Evolutionary conservation across 1,139 yeast genomes (phyloP), one percentile per base, ranked within the genome.

Genomic region (Yamadazyma conglobata): DNA sequence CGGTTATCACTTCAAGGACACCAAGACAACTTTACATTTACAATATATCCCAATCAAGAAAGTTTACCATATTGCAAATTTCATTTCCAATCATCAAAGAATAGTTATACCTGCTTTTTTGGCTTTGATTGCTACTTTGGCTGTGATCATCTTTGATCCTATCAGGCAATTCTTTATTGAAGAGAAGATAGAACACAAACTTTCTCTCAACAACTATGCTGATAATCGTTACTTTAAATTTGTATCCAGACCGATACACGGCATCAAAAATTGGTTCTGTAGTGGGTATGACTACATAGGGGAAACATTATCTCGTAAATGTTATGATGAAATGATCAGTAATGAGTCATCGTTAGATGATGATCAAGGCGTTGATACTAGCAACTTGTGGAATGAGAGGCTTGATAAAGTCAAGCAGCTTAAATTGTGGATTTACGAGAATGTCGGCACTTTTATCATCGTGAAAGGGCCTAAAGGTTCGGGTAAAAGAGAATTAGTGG

Each of bases 401-500:
- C 58, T 64, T 27, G 82, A 79, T 35, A 73, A 76, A 38, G 77
- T 82, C 2, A 78, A 79, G 39, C 85, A 81, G 40, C 52, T 91
- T 34, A 73, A 70, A 43, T 65, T 85, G 43, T 84, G 95, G 94
- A 63, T 89, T n/a, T 77, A 74, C 42, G 93, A 84, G 52, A 86
- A 85, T 39, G 76, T 77, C n/a, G 62, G 60, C 37, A 86, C 96
- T 2, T 91, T 88, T 52, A 87, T 89, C 21, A 77, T 91, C 3
- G 81, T 91, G 2, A 77, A 81, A 42, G 98, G 98, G 3, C 98
- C 98, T 3, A 73, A 87, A 43, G 98, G 98, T 5, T 79, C 95
- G 15, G 98, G 98, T 10, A 91, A 91, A 47, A 75, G 79, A 39
- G 93, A 82, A 38, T 64, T 91, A 40, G 88, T 91, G 3, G 64